Percentiles rank a stretch among this genome's conserved stretches.
Conservation (phyloP, 139 green algal species). For the Diplosphaera chodatii region DNA sequence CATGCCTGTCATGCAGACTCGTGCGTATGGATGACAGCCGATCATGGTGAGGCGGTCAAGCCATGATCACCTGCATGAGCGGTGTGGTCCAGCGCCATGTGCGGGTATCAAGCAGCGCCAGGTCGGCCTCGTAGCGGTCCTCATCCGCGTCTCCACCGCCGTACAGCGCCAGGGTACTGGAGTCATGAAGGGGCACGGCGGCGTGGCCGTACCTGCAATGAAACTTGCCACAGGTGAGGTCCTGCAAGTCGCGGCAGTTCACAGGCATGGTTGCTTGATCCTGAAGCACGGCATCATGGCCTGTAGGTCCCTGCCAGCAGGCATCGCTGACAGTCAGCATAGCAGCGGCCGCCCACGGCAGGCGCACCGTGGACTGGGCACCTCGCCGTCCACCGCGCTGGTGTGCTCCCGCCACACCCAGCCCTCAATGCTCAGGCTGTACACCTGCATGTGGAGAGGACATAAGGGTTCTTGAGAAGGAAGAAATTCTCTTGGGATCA, state of each 20-base stretch:
- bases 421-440: conserved; percentile 15
- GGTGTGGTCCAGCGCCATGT: conserved; percentile 24
- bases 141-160: conserved; percentile 9
- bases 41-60: too few species aligned
- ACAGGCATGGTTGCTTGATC: too few species aligned
- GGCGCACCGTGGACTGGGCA: conserved; percentile 2
- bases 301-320: too few species aligned
- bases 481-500: background rate
- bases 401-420: conserved; percentile 30
- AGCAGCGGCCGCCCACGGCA: too few species aligned
- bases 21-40: too few species aligned
- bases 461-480: background rate
- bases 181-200: conserved; percentile 6
- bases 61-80: conserved; percentile 9
- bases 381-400: conserved; percentile 15
- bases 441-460: too few species aligned
- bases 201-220: conserved; percentile 11
- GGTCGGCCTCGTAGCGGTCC: conserved; percentile 9
- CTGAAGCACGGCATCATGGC: too few species aligned
- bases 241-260: too few species aligned
- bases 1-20: too few species aligned
- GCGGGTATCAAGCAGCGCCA: conserved; percentile 22
- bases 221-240: too few species aligned
- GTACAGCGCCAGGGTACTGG: conserved; percentile 12
- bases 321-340: too few species aligned